These are phyloP conservation scores for Tylopilus felleus DNA, from an alignment of 768 basidiomycete species.

Conservation along the genomic window DNA sequence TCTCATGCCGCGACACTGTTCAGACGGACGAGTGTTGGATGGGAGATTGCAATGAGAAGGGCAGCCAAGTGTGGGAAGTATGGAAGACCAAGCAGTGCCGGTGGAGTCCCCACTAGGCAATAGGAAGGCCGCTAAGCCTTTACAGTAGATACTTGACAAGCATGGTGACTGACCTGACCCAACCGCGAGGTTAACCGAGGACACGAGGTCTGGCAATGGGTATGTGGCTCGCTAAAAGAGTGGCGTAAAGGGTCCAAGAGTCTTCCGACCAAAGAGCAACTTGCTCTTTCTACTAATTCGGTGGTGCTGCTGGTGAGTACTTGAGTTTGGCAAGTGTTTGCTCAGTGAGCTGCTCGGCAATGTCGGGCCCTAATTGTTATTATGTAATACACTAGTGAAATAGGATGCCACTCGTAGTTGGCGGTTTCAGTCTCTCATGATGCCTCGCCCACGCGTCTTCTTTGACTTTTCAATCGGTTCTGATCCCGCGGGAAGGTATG, in stretches of 20 bases:
- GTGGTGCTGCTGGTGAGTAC: neutral
- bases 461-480: slow-evolving; percentile 59
- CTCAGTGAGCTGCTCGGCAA: neutral
- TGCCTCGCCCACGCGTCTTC: slow-evolving; percentile 63
- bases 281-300: neutral
- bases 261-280: neutral
- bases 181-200: neutral
- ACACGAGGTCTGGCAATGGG: neutral
- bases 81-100: slow-evolving; percentile 12
- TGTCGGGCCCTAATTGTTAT: neutral
- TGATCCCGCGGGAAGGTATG: slow-evolving; percentile 54
- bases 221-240: neutral
- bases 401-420: too few species aligned
- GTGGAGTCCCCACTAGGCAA: neutral
- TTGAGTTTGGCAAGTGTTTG: neutral
- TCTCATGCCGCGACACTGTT: slow-evolving; percentile 44
- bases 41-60: slow-evolving; percentile 9
- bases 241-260: neutral
- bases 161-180: slow-evolving; percentile 5
- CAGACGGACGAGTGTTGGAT: neutral
- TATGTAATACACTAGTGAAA: slow-evolving; percentile 10
- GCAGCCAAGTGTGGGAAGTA: slow-evolving; percentile 23
- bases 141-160: neutral
- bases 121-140: slow-evolving; percentile 5
- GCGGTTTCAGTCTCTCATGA: slow-evolving; percentile 14